phyloP scores from a whole-genome alignment of 305 asterid genomes.

The Solanum hybrid region DNA sequence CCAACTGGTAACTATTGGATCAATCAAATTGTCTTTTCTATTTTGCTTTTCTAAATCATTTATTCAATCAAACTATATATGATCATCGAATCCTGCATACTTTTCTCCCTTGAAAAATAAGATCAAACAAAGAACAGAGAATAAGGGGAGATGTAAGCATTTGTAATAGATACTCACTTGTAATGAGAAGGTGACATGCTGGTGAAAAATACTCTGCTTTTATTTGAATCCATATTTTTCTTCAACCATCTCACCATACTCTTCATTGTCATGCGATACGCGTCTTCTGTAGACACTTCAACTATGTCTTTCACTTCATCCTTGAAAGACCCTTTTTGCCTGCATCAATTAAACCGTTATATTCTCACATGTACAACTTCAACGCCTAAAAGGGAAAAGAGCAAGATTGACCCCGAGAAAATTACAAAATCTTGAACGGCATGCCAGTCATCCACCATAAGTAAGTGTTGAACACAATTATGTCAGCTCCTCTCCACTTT shows the following conservation, averaged over 20 bases:
- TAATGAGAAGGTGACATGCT: constrained; percentile 45
- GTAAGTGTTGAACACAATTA: constrained; percentile 21
- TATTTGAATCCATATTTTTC: constrained; percentile 30
- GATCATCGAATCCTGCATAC: background rate
- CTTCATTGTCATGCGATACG: constrained; percentile 34
- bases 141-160: background rate
- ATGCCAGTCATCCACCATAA: constrained; percentile 26
- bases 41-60: background rate
- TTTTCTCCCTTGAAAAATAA: background rate
- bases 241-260: constrained; percentile 32
- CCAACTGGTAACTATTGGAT: background rate
- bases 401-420: background rate
- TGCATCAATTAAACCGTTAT: background rate
- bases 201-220: constrained; percentile 26
- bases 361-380: background rate
- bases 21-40: background rate
- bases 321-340: constrained; percentile 30
- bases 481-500: constrained; percentile 20
- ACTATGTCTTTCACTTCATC: constrained; percentile 25
- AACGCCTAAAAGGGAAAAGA: background rate
- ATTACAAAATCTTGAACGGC: constrained; percentile 16
- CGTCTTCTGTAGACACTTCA: constrained; percentile 26
- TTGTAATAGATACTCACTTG: constrained; percentile 16
- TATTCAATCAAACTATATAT: background rate
- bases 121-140: background rate